Percentiles rank a stretch among this genome's conserved stretches.
phyloP scores from a whole-genome alignment of 1,139 yeast genomes.

The Spencermartinsiella ligniputridi region DNA sequence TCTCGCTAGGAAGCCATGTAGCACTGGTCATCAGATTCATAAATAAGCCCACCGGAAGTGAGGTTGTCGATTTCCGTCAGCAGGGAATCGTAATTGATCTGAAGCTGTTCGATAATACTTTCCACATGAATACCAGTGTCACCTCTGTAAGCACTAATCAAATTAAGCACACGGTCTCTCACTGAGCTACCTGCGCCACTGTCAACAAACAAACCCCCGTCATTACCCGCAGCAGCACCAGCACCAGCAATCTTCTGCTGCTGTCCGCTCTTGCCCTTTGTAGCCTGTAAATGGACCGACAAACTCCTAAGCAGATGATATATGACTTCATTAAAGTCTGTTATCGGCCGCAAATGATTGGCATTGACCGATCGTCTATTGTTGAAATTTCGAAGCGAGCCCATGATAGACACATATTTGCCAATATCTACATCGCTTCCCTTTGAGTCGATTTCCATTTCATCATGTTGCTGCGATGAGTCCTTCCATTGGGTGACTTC shows the following conservation, averaged over 20 bases:
- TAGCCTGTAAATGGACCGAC: constrained; percentile 43
- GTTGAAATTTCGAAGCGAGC: constrained; percentile 66
- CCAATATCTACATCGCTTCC: constrained; percentile 34
- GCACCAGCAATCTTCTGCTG: constrained; percentile 1
- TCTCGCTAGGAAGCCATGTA: no score
- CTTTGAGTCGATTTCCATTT: constrained; percentile 34
- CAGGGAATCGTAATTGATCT: constrained; percentile 9
- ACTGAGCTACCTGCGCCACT: constrained; percentile 5
- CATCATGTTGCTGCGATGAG: constrained; percentile 13
- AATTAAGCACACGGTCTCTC: constrained; percentile 10
- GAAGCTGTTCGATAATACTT: constrained; percentile 16
- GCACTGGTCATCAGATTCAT: constrained; percentile 17
- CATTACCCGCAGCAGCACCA: constrained; percentile 6
- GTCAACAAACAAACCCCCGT: constrained; percentile 19
- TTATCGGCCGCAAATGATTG: constrained; percentile 55
- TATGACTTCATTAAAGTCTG: constrained; percentile 69
- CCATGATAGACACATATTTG: constrained; percentile 65
- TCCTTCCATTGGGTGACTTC: constrained; percentile 52
- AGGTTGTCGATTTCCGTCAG: constrained; percentile 14
- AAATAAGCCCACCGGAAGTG: constrained; percentile 17
- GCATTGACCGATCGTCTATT: constrained; percentile 64
- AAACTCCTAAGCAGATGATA: constrained; percentile 76
- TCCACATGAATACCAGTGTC: constrained; percentile 18
- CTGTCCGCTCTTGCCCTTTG: constrained; percentile 11
- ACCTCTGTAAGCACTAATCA: constrained; percentile 1